phyloP scores from a whole-genome alignment of 78 protist genomes.

The Diacronema lutheri region DNA sequence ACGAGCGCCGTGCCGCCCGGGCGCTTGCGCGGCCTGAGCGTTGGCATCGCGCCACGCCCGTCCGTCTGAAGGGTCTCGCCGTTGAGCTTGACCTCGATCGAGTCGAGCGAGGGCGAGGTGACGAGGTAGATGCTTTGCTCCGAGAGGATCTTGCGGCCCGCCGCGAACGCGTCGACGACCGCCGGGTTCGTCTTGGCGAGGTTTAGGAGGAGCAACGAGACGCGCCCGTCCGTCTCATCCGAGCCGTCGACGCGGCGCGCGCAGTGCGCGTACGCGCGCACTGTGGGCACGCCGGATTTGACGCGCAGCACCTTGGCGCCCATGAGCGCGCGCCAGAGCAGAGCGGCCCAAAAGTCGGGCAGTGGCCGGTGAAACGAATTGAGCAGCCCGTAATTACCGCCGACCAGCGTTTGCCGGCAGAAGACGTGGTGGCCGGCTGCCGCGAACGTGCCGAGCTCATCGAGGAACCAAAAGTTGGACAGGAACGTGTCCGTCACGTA shows the following conservation, averaged over 20 bases:
- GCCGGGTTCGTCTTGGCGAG: too few species aligned
- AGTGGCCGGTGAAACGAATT: not conserved
- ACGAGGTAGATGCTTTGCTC: too few species aligned
- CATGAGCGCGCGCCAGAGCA: not conserved
- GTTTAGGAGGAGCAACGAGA: too few species aligned
- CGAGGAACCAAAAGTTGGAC: slow-evolving; percentile 5
- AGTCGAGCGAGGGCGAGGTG: too few species aligned
- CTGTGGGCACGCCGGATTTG: not conserved
- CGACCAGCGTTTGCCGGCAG: slow-evolving; percentile 23
- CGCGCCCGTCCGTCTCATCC: too few species aligned
- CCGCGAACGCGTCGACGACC: too few species aligned
- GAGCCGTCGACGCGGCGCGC: not conserved
- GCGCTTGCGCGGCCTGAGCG: too few species aligned
- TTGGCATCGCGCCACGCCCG: too few species aligned
- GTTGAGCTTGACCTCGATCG: too few species aligned
- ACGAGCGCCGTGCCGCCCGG: too few species aligned
- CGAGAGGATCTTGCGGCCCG: too few species aligned
- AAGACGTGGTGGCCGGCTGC: not conserved
- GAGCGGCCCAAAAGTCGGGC: not conserved
- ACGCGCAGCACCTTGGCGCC: not conserved
- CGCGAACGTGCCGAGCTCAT: not conserved
- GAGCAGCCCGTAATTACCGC: slow-evolving; percentile 14
- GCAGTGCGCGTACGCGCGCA: not conserved
- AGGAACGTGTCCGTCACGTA: not conserved
- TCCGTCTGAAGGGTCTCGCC: too few species aligned